A percentile compares a stretch with the other conserved stretches of the same genome.
Evolutionary conservation across 805 yeast species (phyloP).

Genomic region (Wickerhamomyces silvicola): DNA sequence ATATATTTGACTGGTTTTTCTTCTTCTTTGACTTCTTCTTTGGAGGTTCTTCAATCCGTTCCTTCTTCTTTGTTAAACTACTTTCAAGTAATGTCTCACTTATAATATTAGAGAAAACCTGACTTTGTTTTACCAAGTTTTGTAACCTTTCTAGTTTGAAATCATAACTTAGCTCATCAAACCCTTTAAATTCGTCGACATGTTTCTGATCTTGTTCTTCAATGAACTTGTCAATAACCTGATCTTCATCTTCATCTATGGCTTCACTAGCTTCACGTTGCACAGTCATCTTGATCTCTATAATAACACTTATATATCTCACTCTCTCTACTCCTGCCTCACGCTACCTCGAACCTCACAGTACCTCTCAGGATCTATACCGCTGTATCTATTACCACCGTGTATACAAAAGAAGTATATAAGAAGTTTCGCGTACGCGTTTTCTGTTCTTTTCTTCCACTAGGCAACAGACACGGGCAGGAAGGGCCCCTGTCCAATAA

Average conservation of each 20-base stretch:
- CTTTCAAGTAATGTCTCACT: slow-evolving; percentile 66
- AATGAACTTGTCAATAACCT: slow-evolving; percentile 12
- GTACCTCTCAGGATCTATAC: too few relatives aligned
- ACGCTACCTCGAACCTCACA: too few relatives aligned
- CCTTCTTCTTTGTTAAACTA: slow-evolving; percentile 29
- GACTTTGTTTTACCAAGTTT: slow-evolving; percentile 78
- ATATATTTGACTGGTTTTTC: slow-evolving; percentile 15
- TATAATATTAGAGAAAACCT: slow-evolving; percentile 79
- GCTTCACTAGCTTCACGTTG: background rate
- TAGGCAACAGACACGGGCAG: too few relatives aligned
- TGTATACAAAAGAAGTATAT: too few relatives aligned
- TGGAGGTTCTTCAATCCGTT: slow-evolving; percentile 12
- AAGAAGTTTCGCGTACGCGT: too few relatives aligned
- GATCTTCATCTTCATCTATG: slow-evolving; percentile 14
- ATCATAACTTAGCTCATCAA: slow-evolving; percentile 41
- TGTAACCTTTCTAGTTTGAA: slow-evolving; percentile 60
- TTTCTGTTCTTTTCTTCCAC: too few relatives aligned
- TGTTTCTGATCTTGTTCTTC: slow-evolving; percentile 6
- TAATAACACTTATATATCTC: too few relatives aligned
- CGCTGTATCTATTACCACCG: too few relatives aligned
- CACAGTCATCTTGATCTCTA: slow-evolving; percentile 11
- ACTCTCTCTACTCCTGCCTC: too few relatives aligned
- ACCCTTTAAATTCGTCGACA: slow-evolving; percentile 13
- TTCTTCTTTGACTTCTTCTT: slow-evolving; percentile 12
- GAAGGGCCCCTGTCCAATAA: too few relatives aligned